phyloP scores from a whole-genome alignment of 139 green algal species.

The Mesostigma viride region DNA sequence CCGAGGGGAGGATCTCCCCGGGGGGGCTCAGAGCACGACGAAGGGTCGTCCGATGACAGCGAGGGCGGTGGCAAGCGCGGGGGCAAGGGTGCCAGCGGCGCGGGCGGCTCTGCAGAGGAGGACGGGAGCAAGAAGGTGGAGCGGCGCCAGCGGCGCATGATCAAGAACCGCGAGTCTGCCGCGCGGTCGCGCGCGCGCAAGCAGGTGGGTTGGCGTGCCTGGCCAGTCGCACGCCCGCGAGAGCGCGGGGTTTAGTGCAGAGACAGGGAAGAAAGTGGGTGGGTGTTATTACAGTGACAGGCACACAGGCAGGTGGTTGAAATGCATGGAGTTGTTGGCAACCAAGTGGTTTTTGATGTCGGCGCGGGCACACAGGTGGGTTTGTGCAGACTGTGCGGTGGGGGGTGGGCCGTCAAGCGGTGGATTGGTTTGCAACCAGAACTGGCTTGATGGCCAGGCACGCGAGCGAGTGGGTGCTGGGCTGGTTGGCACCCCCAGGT shows the following conservation, averaged over 20 bases:
- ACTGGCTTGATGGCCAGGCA: too few relatives aligned
- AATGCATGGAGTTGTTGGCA: background rate
- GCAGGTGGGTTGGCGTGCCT: conserved; percentile 14
- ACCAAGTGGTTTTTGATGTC: background rate
- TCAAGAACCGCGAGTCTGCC: conserved; percentile 32
- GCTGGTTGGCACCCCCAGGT: too few relatives aligned
- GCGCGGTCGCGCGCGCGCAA: conserved; percentile 25
- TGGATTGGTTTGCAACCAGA: too few relatives aligned
- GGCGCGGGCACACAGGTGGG: background rate
- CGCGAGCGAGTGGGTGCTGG: too few relatives aligned
- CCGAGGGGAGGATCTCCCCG: background rate
- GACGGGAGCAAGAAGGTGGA: conserved; percentile 17
- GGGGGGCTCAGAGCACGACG: background rate
- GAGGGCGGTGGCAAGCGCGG: background rate
- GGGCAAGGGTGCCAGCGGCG: background rate
- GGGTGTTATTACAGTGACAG: too few relatives aligned
- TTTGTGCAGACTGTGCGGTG: background rate
- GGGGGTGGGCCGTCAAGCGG: too few relatives aligned
- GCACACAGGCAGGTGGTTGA: too few relatives aligned
- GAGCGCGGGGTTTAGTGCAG: background rate
- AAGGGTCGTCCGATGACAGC: too few relatives aligned
- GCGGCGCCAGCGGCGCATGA: conserved; percentile 25
- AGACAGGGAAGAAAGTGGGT: too few relatives aligned
- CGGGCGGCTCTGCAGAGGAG: background rate
- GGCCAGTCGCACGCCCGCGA: background rate